A percentile compares a stretch with the other conserved stretches of the same genome.
Evolutionary conservation across 306 rosid species (phyloP).

Genomic region (Prunus mume): DNA sequence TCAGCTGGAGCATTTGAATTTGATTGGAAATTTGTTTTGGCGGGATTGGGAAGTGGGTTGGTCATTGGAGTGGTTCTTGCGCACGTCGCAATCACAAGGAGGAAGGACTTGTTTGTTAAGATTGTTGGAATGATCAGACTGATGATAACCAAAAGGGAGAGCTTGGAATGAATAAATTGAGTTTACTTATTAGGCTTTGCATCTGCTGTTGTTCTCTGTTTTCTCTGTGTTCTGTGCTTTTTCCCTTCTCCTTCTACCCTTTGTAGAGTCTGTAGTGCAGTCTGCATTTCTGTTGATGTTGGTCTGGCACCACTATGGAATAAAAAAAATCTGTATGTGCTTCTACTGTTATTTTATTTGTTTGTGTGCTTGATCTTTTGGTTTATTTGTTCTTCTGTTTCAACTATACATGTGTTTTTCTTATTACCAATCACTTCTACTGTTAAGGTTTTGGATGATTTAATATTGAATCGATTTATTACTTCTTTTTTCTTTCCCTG

Average conservation of each 20-base stretch:
- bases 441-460: neutral
- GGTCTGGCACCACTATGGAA: too few relatives aligned
- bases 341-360: too few relatives aligned
- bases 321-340: too few relatives aligned
- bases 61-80: neutral
- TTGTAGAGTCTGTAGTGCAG: too few relatives aligned
- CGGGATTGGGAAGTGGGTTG: neutral
- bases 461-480: too few relatives aligned
- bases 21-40: neutral
- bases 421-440: too few relatives aligned
- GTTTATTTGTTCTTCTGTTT: neutral
- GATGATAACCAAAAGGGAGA: neutral
- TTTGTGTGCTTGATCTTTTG: too few relatives aligned
- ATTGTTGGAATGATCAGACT: neutral
- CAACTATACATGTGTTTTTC: too few relatives aligned
- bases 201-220: neutral
- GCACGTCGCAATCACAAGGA: neutral
- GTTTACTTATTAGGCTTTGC: neutral
- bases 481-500: too few relatives aligned
- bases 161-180: neutral
- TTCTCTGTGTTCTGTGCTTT: neutral
- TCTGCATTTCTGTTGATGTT: too few relatives aligned
- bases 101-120: neutral
- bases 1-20: neutral
- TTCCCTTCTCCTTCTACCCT: neutral